Evolutionary conservation across 257 asterid species (phyloP), one percentile per base, ranked within the genome.

Genomic region (Gardenia jasminoides): DNA sequence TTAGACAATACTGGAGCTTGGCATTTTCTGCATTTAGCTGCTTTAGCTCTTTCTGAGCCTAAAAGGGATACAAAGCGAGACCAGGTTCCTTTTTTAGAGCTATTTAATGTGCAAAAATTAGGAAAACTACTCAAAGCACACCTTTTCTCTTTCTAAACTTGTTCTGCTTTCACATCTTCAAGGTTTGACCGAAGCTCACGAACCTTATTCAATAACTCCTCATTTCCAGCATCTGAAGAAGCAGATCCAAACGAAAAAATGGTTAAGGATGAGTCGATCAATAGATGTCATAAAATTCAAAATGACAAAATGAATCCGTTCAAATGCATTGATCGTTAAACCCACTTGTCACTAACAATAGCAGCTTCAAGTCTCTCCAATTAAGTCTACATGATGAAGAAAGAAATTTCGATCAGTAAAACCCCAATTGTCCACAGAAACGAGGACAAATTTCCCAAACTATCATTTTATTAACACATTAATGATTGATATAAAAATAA

Each of bases 311-410:
- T 7, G 17, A 62, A 8, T 78, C 13, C 0, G 47, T 74, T 62
- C 62, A 41, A 77, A 73, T 67, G 77, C 41, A 74, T 47, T 59
- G 77, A 59, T n/a, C 33, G 72, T 36, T 6, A n/a, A 52, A 85
- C 83, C 59, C 72, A 90, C 96, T 92, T 79, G 65, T 86, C 84
- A 76, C 73, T 80, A 64, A 85, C 76, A 82, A 79, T 65, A 47
- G 86, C 81, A 84, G 90, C 90, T 88, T 94, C 97, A 76, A 92
- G 93, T 81, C 81, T 91, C 74, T 88, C 88, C 88, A 94, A 84
- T 47, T 95, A 97, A 13, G 87, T 91, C 98, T 93, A 78, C 54
- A 26, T 68, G 79, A 69, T 79, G 10, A 44, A 74, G 52, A 70
- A 72, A 66, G 8, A 15, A 59, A 24, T 59, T 11, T 30, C 24